Evolutionary conservation across 2,329 filamentous ascomycete species (phyloP).

Genomic region (Ilyonectria robusta): DNA sequence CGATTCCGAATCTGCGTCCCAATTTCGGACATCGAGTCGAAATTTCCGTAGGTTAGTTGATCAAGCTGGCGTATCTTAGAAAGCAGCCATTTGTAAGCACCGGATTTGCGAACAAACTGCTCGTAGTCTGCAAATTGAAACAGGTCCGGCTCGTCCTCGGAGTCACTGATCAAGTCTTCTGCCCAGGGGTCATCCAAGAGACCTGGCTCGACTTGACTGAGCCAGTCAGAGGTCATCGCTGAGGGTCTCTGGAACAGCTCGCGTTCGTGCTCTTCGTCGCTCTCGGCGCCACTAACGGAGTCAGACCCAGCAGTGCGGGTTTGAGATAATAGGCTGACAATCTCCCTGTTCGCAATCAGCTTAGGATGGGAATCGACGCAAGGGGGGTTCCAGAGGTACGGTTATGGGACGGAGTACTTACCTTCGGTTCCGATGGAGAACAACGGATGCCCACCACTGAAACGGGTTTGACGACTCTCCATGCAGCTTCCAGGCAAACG

Average conservation of each 20-base stretch:
- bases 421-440: constrained; percentile 1
- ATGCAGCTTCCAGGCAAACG: constrained; percentile 2
- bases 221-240: too few species aligned
- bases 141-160: not conserved
- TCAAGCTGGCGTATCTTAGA: not conserved
- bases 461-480: constrained; percentile 9
- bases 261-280: too few species aligned
- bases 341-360: too few species aligned
- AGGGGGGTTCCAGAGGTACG: too few species aligned
- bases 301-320: too few species aligned
- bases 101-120: not conserved
- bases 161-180: too few species aligned
- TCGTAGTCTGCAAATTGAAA: not conserved
- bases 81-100: not conserved
- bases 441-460: not conserved
- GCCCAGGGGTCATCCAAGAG: too few species aligned
- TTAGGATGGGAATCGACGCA: too few species aligned
- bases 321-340: too few species aligned
- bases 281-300: too few species aligned
- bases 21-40: not conserved
- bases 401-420: not conserved
- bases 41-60: not conserved
- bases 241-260: too few species aligned
- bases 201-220: too few species aligned
- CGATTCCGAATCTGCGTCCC: not conserved